Conservation (phyloP, 108 stramenopile genomes). For the Cyclotella choctawhatcheeana region DNA sequence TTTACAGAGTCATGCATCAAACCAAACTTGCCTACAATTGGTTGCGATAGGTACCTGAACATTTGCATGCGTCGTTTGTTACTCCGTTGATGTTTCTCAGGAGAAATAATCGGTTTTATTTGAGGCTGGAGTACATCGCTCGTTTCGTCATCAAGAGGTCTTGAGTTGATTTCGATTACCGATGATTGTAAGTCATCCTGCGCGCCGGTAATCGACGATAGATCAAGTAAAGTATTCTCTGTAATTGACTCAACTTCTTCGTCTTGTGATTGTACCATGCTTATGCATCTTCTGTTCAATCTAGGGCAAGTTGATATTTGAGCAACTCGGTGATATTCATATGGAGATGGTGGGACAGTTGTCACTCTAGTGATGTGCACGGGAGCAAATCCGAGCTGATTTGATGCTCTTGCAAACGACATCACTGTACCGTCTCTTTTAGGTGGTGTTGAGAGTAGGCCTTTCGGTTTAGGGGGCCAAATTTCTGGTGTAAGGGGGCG, state of each 20-base stretch:
- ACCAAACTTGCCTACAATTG: too few relatives aligned
- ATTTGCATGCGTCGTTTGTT: constrained; percentile 44
- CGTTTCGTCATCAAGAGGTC: neutral
- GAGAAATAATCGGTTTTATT: neutral
- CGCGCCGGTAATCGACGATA: too few relatives aligned
- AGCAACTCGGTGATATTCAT: too few relatives aligned
- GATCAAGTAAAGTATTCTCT: neutral
- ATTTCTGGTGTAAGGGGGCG: too few relatives aligned
- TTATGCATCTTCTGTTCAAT: neutral
- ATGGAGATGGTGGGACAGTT: too few relatives aligned
- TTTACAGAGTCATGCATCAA: too few relatives aligned
- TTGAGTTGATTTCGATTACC: neutral
- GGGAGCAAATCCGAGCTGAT: too few relatives aligned
- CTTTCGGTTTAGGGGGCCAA: too few relatives aligned
- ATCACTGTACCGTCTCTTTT: too few relatives aligned
- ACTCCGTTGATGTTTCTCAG: neutral
- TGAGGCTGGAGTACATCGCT: neutral
- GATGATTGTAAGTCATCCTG: neutral
- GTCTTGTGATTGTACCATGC: constrained; percentile 5
- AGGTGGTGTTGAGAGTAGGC: too few relatives aligned
- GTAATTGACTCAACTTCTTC: constrained; percentile 5
- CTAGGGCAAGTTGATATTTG: neutral
- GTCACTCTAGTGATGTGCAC: too few relatives aligned
- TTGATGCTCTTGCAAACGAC: too few relatives aligned
- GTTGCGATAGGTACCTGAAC: constrained; percentile 41